Conservation (phyloP, 2,329 filamentous ascomycete genomes). For the Aspergillus hortae region DNA sequence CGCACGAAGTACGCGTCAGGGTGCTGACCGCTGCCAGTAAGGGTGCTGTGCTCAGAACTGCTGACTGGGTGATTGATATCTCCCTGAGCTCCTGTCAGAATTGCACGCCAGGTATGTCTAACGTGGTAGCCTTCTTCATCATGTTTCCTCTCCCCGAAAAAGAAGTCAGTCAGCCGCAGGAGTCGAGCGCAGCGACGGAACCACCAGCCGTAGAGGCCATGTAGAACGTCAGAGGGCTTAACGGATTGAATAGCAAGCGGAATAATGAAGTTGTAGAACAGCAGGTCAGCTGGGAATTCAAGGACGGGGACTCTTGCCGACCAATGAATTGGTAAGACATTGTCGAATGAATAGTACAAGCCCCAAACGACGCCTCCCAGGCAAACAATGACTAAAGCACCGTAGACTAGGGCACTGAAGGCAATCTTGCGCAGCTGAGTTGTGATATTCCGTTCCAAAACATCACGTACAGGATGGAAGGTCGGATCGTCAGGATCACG, state of each 20-base stretch:
- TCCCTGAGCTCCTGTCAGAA: conserved; percentile 35
- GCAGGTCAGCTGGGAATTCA: conserved; percentile 88
- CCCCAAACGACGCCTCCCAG: conserved; percentile 95
- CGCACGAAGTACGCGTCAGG: conserved; percentile 54
- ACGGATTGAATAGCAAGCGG: conserved; percentile 80
- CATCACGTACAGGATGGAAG: conserved; percentile 95
- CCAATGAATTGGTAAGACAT: conserved; percentile 86
- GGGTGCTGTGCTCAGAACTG: conserved; percentile 26
- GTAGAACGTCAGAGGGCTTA: conserved; percentile 78
- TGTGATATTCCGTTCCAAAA: conserved; percentile 85
- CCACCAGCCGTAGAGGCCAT: conserved; percentile 92
- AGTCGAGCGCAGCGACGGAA: conserved; percentile 79
- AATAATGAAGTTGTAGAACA: conserved; percentile 97
- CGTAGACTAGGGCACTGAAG: conserved; percentile 94
- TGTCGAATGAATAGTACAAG: conserved; percentile 64
- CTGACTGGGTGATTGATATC: conserved; percentile 34
- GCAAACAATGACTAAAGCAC: conserved; percentile 85
- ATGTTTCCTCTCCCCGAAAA: conserved; percentile 76
- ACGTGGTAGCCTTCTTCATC: conserved; percentile 76
- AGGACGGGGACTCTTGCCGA: conserved; percentile 87
- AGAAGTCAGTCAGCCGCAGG: conserved; percentile 82
- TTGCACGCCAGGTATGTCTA: conserved; percentile 56
- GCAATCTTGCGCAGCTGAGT: conserved; percentile 94
- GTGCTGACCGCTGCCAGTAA: conserved; percentile 38
- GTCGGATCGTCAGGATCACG: conserved; percentile 96